Evolutionary conservation across 2,329 filamentous ascomycete genomes (phyloP).

Genomic region (Aaosphaeria pasadenensis): DNA sequence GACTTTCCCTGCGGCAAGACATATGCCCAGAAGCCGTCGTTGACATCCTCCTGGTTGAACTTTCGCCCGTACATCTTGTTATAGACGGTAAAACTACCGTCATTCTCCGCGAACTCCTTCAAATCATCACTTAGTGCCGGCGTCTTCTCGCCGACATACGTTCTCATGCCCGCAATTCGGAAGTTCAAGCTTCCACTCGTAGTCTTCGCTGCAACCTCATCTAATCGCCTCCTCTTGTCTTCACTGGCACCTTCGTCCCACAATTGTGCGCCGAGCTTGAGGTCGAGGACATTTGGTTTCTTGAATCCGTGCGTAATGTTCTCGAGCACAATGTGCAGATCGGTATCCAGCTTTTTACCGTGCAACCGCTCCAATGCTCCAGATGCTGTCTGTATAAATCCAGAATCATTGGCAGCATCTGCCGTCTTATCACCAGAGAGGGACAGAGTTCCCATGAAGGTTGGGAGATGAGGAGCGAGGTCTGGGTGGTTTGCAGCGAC

Average conservation of each 20-base stretch:
- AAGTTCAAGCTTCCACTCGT: constrained; percentile 61
- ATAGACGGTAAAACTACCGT: constrained; percentile 56
- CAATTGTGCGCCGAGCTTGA: constrained; percentile 82
- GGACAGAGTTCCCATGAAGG: constrained; percentile 75
- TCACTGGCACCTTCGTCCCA: constrained; percentile 72
- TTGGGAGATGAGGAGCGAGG: constrained; percentile 78
- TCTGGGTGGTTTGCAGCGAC: constrained; percentile 63
- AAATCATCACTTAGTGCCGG: constrained; percentile 19
- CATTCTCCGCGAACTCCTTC: constrained; percentile 36
- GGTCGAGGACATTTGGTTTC: constrained; percentile 84
- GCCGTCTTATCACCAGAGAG: constrained; percentile 42
- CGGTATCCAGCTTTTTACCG: constrained; percentile 68
- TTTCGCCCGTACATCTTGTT: constrained; percentile 65
- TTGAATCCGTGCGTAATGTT: constrained; percentile 80
- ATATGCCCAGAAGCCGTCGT: constrained; percentile 57
- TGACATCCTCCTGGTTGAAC: constrained; percentile 53
- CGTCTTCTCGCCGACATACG: constrained; percentile 43
- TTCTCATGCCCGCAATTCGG: constrained; percentile 64
- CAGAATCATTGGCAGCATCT: constrained; percentile 18
- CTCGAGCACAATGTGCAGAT: constrained; percentile 77
- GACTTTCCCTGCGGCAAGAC: constrained; percentile 40
- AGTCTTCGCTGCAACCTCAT: constrained; percentile 57
- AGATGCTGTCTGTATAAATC: constrained; percentile 23
- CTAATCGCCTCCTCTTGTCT: constrained; percentile 58
- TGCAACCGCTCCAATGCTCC: constrained; percentile 40